These are phyloP conservation scores for Alliaria petiolata DNA, from an alignment of 345 rosid genomes.

Conservation along the genomic window DNA sequence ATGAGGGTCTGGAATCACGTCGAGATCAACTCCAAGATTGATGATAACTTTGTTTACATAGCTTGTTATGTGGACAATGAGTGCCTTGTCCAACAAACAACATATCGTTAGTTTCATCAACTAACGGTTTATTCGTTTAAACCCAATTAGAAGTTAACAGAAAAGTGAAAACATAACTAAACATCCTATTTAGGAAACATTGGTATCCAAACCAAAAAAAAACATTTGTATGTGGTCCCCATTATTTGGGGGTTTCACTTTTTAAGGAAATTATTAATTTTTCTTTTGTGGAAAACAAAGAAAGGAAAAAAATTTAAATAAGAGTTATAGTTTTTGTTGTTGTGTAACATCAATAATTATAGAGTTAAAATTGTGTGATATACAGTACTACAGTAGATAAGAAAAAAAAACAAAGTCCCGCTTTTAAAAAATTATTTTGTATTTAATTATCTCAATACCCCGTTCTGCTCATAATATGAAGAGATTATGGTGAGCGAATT, in stretches of 20 bases:
- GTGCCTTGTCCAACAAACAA: slow-evolving; percentile 40
- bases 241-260: no score
- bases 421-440: no score
- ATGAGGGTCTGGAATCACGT: slow-evolving; percentile 60
- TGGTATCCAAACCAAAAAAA: no score
- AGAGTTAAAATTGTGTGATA: no score
- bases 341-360: no score
- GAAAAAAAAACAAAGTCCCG: no score
- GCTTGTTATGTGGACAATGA: slow-evolving; percentile 57
- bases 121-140: neutral
- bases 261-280: no score
- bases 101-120: neutral
- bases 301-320: no score
- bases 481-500: neutral
- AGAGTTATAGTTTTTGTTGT: no score
- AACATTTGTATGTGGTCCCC: no score
- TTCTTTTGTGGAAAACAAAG: no score
- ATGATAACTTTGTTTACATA: slow-evolving; percentile 56
- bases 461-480: neutral
- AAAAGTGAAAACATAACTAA: neutral
- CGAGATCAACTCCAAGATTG: slow-evolving; percentile 53
- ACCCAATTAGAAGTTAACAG: neutral
- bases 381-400: no score
- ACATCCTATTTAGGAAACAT: neutral
- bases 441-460: neutral